These are phyloP conservation scores for Aurantiochytrium sp. DNA, from an alignment of 108 stramenopile genomes.

Conservation along the genomic window DNA sequence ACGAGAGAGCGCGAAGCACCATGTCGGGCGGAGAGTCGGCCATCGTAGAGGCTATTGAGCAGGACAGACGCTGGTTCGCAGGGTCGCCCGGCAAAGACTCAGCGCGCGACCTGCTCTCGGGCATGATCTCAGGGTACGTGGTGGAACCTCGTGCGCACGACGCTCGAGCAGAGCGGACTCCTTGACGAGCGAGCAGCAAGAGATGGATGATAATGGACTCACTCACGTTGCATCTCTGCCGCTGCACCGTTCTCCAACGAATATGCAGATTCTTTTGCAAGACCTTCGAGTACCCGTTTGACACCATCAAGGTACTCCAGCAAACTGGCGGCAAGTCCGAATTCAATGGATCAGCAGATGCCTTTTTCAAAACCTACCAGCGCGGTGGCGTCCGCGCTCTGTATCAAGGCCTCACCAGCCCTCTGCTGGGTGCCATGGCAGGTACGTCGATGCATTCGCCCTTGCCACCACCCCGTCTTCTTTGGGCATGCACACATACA, in stretches of 20 bases:
- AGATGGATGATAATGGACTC: too few species aligned
- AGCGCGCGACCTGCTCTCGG: neutral
- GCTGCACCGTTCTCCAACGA: neutral
- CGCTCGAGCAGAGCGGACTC: too few species aligned
- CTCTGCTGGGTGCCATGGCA: neutral
- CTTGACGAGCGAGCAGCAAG: too few species aligned
- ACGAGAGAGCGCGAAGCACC: too few species aligned
- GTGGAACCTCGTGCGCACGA: too few species aligned
- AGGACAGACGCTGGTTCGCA: neutral
- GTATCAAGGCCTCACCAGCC: neutral
- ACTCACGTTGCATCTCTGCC: too few species aligned
- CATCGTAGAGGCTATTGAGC: neutral
- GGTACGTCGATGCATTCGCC: neutral
- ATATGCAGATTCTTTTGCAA: neutral
- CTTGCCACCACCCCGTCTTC: too few species aligned
- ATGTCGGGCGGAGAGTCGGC: neutral
- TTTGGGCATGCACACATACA: neutral
- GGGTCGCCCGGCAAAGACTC: neutral
- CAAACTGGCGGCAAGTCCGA: neutral
- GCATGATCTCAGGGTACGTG: conserved; percentile 9
- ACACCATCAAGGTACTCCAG: conserved; percentile 10
- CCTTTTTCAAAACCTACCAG: neutral
- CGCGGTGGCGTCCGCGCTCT: neutral
- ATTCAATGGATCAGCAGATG: neutral
- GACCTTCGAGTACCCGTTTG: neutral